Evolutionary conservation across 345 rosid species (phyloP), one percentile per base, ranked within the genome.

Genomic region (Viola odorata): DNA sequence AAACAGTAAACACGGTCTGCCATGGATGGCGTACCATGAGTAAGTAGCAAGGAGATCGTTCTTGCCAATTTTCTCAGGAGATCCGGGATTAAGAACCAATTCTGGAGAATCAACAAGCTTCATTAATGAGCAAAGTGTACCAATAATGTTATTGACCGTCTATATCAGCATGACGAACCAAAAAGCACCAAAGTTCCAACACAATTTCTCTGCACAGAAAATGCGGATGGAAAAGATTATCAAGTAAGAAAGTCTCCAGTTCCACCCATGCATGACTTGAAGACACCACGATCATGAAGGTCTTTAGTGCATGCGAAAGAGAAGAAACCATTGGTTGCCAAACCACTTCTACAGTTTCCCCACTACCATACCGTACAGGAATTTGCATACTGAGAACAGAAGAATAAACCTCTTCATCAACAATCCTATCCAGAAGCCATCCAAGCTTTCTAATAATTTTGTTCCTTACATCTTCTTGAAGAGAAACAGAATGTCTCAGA

Each of bases 171-270:
- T 84, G 73, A 42, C 88, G 80, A 65, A 80, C 65, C 76, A 84
- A 63, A 69, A 92, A 94, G 82, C 96, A 80, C 91, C 88, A 86
- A 48, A 94, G 86, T 64, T 94, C 99, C 82, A 75, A 61, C 37
- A 86, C 73, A 58, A 84, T 78, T 77, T 94, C 95, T 81, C 81
- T 75, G 69, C 99, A 90, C 65, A 88, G 82, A 69, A 75, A 76
- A 73, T 94, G 91, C 51, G 96, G 95, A 74, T 94, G 96, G 72
- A 84, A 81, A 62, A 94, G 75, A 80, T 87, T 94, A 53, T 83
- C 82, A 40, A 87, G 73, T 71, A 94, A 67, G 78, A 88, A 83
- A 73, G 70, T 73, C 57, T 73, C 77, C 41, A 90, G 9, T 52
- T 83, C 91, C 73, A 60, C 78, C 97, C 96, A 86, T 51, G 80